Evolutionary conservation across 2,329 filamentous ascomycete species (phyloP).

Genomic region (Purpureocillium lavendulum): DNA sequence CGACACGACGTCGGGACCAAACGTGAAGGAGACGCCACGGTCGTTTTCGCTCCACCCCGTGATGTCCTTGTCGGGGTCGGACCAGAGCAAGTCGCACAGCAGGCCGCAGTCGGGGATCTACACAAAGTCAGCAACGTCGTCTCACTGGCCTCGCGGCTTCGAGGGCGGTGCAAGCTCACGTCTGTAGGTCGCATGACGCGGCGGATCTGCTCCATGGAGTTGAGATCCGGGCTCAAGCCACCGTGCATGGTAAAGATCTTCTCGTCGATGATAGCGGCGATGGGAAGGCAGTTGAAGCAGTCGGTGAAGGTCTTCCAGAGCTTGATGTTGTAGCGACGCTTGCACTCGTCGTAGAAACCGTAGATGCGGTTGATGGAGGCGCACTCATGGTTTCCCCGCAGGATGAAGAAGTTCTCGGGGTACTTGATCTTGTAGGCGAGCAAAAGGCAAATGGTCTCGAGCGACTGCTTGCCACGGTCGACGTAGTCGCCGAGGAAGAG

Average conservation of each 20-base stretch:
- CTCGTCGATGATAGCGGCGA: constrained; percentile 97
- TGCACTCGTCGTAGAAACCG: constrained; percentile 99
- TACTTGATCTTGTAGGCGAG: constrained; percentile 99
- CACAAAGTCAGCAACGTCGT: constrained; percentile 8
- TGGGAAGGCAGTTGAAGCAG: constrained; percentile 98
- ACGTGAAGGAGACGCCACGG: constrained; percentile 96
- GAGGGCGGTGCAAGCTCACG: constrained; percentile 52
- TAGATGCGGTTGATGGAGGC: constrained; percentile 99
- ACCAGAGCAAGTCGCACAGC: constrained; percentile 96
- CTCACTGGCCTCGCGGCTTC: neutral
- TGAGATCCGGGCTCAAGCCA: constrained; percentile 90
- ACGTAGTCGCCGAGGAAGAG: constrained; percentile 99
- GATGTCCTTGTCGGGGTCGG: constrained; percentile 97
- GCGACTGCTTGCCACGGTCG: constrained; percentile 96
- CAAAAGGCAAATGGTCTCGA: constrained; percentile 95
- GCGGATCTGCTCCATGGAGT: constrained; percentile 99
- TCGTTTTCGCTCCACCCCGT: constrained; percentile 99
- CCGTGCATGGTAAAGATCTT: constrained; percentile 99
- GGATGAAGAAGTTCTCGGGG: constrained; percentile 98
- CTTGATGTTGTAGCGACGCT: constrained; percentile 98
- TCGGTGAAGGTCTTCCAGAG: constrained; percentile 99
- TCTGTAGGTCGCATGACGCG: constrained; percentile 98
- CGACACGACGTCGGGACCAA: constrained; percentile 93
- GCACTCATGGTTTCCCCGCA: constrained; percentile 98
- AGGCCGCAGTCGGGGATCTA: constrained; percentile 97